Evolutionary conservation across 495 filamentous ascomycete species (phyloP).

Genomic region (Xylaria acuta): DNA sequence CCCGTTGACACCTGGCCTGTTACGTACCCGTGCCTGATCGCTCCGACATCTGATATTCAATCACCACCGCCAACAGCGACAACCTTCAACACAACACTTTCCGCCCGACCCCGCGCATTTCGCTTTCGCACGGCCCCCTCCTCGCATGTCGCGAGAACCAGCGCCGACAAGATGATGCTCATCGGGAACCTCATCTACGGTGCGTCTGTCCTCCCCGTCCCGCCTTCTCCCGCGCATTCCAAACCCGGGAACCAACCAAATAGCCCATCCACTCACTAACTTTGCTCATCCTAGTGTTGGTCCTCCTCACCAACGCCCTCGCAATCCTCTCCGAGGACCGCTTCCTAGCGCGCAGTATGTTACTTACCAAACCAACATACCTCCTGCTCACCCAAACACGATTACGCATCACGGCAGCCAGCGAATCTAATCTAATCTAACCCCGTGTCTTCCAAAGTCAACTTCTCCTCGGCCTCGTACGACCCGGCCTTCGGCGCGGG

Average conservation of each 20-base stretch:
- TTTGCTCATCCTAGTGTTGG: slow-evolving; percentile 63
- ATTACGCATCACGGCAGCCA: not conserved
- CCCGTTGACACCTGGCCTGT: slow-evolving; percentile 41
- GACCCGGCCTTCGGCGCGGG: slow-evolving; percentile 78
- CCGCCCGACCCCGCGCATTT: slow-evolving; percentile 5
- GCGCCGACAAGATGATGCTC: slow-evolving; percentile 62
- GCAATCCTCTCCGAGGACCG: slow-evolving; percentile 96
- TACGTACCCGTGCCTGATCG: not conserved
- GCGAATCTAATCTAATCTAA: slow-evolving; percentile 8
- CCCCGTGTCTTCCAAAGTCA: slow-evolving; percentile 62
- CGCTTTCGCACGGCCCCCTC: not conserved
- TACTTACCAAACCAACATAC: not conserved
- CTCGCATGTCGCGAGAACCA: slow-evolving; percentile 26
- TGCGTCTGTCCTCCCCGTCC: slow-evolving; percentile 36
- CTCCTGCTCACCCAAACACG: not conserved
- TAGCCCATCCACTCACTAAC: slow-evolving; percentile 11
- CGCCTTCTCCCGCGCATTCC: slow-evolving; percentile 11
- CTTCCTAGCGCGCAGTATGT: slow-evolving; percentile 91
- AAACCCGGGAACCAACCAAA: not conserved
- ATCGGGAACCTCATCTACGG: slow-evolving; percentile 79
- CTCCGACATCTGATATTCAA: not conserved
- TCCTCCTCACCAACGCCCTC: slow-evolving; percentile 93
- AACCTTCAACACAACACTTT: not conserved
- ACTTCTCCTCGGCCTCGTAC: slow-evolving; percentile 69
- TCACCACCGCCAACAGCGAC: slow-evolving; percentile 2